phyloP scores from a whole-genome alignment of 352 stramenopile genomes.

The Globisporangium megalacanthum region DNA sequence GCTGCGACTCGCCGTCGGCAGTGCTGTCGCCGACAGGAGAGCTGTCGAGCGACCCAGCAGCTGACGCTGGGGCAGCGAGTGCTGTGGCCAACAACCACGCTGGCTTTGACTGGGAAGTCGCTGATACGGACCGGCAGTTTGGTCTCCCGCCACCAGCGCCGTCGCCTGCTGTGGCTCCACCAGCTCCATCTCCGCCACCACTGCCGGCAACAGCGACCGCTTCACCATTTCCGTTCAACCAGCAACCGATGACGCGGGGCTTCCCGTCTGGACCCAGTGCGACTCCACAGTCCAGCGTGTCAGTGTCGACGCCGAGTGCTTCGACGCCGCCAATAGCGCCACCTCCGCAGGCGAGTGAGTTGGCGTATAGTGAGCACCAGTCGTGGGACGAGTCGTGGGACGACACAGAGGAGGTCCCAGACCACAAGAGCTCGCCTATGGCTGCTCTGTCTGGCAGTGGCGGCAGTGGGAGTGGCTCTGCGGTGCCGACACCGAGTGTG shows the following conservation, averaged over 20 bases:
- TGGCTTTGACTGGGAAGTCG: slow-evolving; percentile 38
- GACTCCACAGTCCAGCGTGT: neutral
- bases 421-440: slow-evolving; percentile 6
- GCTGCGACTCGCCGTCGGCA: slow-evolving; percentile 59
- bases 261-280: neutral
- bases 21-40: slow-evolving; percentile 61
- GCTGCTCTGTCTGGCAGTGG: neutral
- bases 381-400: slow-evolving; percentile 17
- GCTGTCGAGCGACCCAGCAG: slow-evolving; percentile 31
- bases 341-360: slow-evolving; percentile 14
- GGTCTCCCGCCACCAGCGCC: slow-evolving; percentile 8
- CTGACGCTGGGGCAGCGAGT: slow-evolving; percentile 1
- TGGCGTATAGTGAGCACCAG: slow-evolving; percentile 13
- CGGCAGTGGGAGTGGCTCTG: too few species aligned
- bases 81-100: slow-evolving; percentile 18
- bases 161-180: neutral
- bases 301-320: slow-evolving; percentile 1
- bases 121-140: slow-evolving; percentile 22
- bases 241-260: neutral
- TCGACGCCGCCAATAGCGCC: slow-evolving; percentile 3
- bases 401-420: slow-evolving; percentile 5
- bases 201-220: neutral
- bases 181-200: neutral
- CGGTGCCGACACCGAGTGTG: neutral
- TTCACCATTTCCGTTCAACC: neutral